Evolutionary conservation across 208 protist species (phyloP).

Genomic region (Leishmania braziliensis): DNA sequence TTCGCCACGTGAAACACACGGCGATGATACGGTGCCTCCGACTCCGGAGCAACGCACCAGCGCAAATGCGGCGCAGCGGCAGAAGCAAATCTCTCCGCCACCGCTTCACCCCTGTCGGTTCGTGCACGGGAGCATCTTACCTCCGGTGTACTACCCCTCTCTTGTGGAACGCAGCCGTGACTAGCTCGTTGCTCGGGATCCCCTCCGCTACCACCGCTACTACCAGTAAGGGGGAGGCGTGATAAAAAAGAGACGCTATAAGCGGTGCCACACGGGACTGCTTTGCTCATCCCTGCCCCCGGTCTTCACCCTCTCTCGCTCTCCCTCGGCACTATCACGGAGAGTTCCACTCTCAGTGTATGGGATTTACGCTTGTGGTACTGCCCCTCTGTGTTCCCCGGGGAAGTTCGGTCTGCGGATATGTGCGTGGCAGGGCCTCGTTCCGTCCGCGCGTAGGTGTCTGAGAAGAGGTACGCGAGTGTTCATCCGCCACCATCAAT

Average conservation of each 20-base stretch:
- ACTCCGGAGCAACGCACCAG: background rate
- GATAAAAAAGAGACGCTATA: background rate
- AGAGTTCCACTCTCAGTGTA: background rate
- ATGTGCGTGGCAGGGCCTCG: background rate
- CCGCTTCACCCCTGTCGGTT: background rate
- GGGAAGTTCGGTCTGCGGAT: background rate
- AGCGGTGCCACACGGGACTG: background rate
- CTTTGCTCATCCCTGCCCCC: background rate
- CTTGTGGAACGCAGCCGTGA: slow-evolving; percentile 8
- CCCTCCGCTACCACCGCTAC: background rate
- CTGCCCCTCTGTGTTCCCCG: background rate
- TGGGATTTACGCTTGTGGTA: background rate
- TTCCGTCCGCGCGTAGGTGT: background rate
- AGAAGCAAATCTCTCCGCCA: background rate
- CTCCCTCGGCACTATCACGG: too few species aligned
- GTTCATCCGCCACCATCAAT: background rate
- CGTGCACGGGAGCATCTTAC: slow-evolving; percentile 30
- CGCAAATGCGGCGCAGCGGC: background rate
- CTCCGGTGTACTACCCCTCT: slow-evolving; percentile 27
- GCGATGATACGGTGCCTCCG: background rate
- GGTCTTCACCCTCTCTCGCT: background rate
- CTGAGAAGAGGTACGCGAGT: background rate
- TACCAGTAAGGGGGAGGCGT: background rate
- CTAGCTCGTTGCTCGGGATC: background rate
- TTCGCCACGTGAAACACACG: background rate